Evolutionary conservation across 495 filamentous ascomycete genomes (phyloP).

Genomic region (Rostrohypoxylon terebratum): DNA sequence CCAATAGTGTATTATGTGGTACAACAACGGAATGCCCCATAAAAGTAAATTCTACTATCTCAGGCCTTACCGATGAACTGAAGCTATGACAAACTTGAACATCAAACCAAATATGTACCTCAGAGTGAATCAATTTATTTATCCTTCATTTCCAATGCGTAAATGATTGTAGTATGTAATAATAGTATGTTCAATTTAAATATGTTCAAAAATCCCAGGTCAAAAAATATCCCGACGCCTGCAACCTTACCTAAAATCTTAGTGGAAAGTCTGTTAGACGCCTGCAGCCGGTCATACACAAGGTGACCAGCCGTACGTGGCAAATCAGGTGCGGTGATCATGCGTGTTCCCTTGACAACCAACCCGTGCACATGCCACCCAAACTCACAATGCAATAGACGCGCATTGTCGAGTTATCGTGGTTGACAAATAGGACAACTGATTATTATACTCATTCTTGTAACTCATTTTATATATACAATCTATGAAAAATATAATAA

Average conservation of each 20-base stretch:
- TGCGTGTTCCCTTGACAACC: constrained; percentile 42
- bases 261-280: not conserved
- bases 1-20: not conserved
- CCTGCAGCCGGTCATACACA: constrained; percentile 24
- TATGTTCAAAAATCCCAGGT: not conserved
- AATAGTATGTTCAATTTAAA: too few relatives aligned
- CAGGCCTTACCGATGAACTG: not conserved
- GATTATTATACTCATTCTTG: not conserved
- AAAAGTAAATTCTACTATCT: constrained; percentile 6
- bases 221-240: constrained; percentile 5
- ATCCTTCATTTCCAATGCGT: not conserved
- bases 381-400: constrained; percentile 9
- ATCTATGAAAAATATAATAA: not conserved
- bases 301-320: constrained; percentile 11
- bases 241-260: constrained; percentile 4
- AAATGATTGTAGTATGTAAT: too few relatives aligned
- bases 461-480: not conserved
- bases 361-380: not conserved
- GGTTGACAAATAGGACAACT: constrained; percentile 11
- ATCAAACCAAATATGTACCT: not conserved
- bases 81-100: constrained; percentile 13
- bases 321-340: constrained; percentile 37
- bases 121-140: constrained; percentile 12
- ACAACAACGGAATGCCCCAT: not conserved
- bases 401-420: constrained; percentile 13